These are phyloP conservation scores for Phytopythium delawarense DNA, from an alignment of 352 stramenopile genomes.

Conservation along the genomic window DNA sequence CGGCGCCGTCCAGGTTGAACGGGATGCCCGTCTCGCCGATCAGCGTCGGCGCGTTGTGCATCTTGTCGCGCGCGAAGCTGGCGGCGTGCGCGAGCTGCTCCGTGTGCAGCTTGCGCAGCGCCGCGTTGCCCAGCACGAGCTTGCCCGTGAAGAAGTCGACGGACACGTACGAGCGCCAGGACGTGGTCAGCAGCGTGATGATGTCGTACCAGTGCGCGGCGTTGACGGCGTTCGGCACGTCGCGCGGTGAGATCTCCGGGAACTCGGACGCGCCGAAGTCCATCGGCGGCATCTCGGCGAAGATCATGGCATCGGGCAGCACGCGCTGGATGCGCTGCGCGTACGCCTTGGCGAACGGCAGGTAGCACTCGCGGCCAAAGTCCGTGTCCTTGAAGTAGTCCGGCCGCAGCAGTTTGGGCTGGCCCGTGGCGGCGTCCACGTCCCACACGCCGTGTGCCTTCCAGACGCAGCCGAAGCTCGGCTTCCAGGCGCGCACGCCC, in stretches of 20 bases:
- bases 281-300: conserved; percentile 26
- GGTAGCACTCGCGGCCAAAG: conserved; percentile 32
- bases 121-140: conserved; percentile 17
- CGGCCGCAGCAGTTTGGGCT: conserved; percentile 17
- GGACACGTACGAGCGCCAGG: conserved; percentile 23
- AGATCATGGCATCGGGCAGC: conserved; percentile 25
- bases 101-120: conserved; percentile 11
- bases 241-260: conserved; percentile 7
- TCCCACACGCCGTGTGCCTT: conserved; percentile 25
- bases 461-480: conserved; percentile 27
- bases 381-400: conserved; percentile 25
- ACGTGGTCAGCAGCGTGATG: conserved; percentile 38
- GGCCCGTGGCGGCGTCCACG: conserved; percentile 9
- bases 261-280: conserved; percentile 19
- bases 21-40: conserved; percentile 72
- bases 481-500: conserved; percentile 25
- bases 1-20: conserved; percentile 52
- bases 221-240: conserved; percentile 18
- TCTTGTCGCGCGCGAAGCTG: conserved; percentile 13
- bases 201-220: conserved; percentile 56
- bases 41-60: conserved; percentile 48
- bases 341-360: conserved; percentile 24
- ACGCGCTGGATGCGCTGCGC: conserved; percentile 16
- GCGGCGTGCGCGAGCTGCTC: conserved; percentile 11
- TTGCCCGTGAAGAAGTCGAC: conserved; percentile 20